Evolutionary conservation across 768 basidiomycete species (phyloP), one percentile per base, ranked within the genome.

Genomic region (Termitomyces sp.): DNA sequence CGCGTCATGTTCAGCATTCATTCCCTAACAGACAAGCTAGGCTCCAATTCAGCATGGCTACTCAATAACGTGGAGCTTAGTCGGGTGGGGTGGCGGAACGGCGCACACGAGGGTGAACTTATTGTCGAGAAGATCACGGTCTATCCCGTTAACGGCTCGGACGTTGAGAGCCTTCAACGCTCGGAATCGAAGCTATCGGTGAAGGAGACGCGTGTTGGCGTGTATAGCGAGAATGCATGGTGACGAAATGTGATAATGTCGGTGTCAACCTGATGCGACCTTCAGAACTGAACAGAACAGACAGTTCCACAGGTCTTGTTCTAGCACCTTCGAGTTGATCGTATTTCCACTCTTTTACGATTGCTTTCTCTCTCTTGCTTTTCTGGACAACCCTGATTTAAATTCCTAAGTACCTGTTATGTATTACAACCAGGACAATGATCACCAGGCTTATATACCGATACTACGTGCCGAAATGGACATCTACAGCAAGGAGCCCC

Each of bases 51-150:
- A 2, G 71, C 73, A 12, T 81, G 76, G 79, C 68, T 81, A 8
- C 72, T 83, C 24, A 81, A 73, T 65, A 74, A 78, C 61, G 74
- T 76, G 7, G 80, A 82, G 67, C 71, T 82, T 28, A 76, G 75
- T 44, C 78, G 80, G 28, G 74, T 82, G 3, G 71, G 66, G 1
- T 79, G 78, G 75, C 73, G 70, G 28, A 67, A 33, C 12, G 79
- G 78, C 8, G 63, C 64, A 8, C 71, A 63, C 33, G 74, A 75
- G 45, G 74, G 78, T 15, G 79, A 80, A 60, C 68, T 81, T 20
- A 70, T 76, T 51, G 69, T 77, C 7, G 76, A 76, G 13, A n/a
- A n/a, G n/a, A n/a, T n/a, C n/a, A 54, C 58, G 3, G 57, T 54
- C 24, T 67, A 64, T 24, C 63, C 57, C 28, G 9, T 32, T 36